Evolutionary conservation across 2,329 filamentous ascomycete genomes (phyloP), one percentile per base, ranked within the genome.

Genomic region (Talaromyces islandicus): DNA sequence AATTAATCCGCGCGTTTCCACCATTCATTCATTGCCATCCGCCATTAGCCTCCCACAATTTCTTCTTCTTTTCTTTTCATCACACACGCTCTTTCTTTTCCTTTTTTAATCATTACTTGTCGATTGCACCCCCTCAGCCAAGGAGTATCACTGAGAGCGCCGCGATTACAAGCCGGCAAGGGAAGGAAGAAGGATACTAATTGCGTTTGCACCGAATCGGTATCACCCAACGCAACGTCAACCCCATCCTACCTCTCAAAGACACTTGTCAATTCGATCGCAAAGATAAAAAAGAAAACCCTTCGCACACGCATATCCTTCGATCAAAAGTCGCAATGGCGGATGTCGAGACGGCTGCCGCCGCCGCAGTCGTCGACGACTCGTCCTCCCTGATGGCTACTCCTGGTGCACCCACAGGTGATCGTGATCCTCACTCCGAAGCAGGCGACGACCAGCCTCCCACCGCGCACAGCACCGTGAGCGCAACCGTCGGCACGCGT

Each of bases 401-500:
- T 46, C 43, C 43, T 46, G 43, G 19, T 11, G 4, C 21, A 21
- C n/a, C 5, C 17, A 14, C 11, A 4, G 32, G 4, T 17, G 32
- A 12, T 6, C 14, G 17, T n/a, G 14, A n/a, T 38, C 35, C 71
- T 55, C 65, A 65, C 14, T 71, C 72, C 61, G 73, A 76, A 59
- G 66, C 67, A 29, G 70, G 70, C 38, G 75, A 77, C 59, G 73
- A 76, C 35, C 70, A 72, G 58, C 63, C 67, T 30, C 66, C 68
- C 17, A 41, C 59, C 7, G 14, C 27, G 24, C 72, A 75, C 58
- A 73, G 71, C 61, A 77, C 75, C 32, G 72, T 66, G 60, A 73
- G 70, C 64, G 69, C 71, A 60, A 75, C 77, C 53, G 76, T 79
- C 46, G 77, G 78, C 55, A 85, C 82, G 48, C 77, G 85, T 63